These are phyloP conservation scores for Nidularia sp. DNA, from an alignment of 768 basidiomycete genomes.

Conservation along the genomic window DNA sequence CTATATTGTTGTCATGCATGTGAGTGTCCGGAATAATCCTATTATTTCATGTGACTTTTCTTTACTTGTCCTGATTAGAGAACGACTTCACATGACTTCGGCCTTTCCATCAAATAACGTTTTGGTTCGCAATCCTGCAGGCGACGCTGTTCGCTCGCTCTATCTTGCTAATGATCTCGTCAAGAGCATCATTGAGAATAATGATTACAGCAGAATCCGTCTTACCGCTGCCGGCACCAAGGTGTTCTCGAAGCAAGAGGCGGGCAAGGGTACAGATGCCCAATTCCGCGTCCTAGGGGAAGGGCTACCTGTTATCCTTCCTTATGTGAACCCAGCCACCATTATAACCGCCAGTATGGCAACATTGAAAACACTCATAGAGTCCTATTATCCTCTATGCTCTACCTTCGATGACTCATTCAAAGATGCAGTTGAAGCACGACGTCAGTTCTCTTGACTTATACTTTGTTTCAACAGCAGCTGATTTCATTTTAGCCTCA, in stretches of 20 bases:
- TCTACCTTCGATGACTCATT: constrained; percentile 62
- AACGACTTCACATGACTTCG: constrained; percentile 64
- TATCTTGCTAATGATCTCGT: constrained; percentile 88
- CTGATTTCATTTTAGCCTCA: constrained; percentile 30
- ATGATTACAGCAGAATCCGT: constrained; percentile 81
- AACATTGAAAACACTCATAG: constrained; percentile 63
- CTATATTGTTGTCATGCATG: constrained; percentile 70
- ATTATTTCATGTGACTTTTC: not conserved
- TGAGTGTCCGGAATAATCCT: constrained; percentile 28
- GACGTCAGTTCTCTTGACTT: constrained; percentile 38
- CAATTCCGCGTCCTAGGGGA: constrained; percentile 81
- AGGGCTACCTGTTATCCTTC: constrained; percentile 80
- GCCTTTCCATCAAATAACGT: constrained; percentile 74
- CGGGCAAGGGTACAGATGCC: constrained; percentile 50
- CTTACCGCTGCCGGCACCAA: constrained; percentile 94
- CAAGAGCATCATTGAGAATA: constrained; percentile 73
- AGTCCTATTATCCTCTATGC: constrained; percentile 77
- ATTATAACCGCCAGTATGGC: constrained; percentile 57
- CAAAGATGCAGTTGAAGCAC: constrained; percentile 42
- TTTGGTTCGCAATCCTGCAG: constrained; percentile 82
- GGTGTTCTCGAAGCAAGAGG: constrained; percentile 87
- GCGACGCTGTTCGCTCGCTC: constrained; percentile 69
- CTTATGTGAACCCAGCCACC: constrained; percentile 63
- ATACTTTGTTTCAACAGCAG: not conserved
- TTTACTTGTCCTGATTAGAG: constrained; percentile 32